These are phyloP conservation scores for Rhododendron griersonianum DNA, from an alignment of 148 eudicot species.

Conservation along the genomic window DNA sequence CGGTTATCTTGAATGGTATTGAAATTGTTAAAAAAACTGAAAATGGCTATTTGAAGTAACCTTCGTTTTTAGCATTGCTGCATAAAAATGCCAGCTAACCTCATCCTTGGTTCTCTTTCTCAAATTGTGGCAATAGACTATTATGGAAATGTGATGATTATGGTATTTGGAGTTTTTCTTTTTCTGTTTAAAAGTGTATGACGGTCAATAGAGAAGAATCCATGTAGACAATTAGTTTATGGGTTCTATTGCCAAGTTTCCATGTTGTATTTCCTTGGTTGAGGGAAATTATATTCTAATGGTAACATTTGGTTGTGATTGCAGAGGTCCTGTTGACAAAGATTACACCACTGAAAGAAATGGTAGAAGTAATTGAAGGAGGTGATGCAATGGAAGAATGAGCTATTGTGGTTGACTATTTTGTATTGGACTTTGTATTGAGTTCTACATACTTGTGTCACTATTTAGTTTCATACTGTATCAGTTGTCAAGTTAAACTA, in stretches of 20 bases:
- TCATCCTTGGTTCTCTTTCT: background rate
- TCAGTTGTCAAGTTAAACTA: background rate
- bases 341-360: slow-evolving; percentile 46
- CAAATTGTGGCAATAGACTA: background rate
- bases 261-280: background rate
- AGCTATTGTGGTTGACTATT: background rate
- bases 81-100: background rate
- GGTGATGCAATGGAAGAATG: slow-evolving; percentile 92
- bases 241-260: background rate
- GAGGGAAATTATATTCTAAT: background rate
- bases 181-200: background rate
- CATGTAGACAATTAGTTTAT: too few species aligned
- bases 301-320: slow-evolving; percentile 16
- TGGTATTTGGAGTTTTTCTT: background rate
- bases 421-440: slow-evolving; percentile 1
- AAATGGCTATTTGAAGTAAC: background rate
- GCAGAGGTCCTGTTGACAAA: slow-evolving; percentile 73
- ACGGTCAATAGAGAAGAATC: background rate
- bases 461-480: background rate
- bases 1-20: background rate
- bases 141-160: background rate
- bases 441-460: background rate
- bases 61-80: background rate
- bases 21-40: background rate
- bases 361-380: slow-evolving; percentile 47